phyloP scores from a whole-genome alignment of 1,139 yeast species.

The Hemisphaericaspora xylofermentans region DNA sequence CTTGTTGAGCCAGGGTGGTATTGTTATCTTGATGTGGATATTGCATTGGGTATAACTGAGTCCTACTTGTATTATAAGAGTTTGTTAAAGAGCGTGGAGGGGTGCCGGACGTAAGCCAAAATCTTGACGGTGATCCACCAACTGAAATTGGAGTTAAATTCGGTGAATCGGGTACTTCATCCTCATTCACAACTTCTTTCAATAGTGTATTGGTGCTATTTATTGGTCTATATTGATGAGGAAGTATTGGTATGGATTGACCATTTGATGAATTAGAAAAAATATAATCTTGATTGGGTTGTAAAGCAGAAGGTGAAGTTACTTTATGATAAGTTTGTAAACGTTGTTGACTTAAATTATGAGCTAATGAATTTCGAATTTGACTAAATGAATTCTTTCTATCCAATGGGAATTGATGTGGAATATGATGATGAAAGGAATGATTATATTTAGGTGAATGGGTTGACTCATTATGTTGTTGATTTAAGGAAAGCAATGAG shows the following conservation, averaged over 20 bases:
- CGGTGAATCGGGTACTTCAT: constrained; percentile 50
- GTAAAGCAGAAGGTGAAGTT: constrained; percentile 30
- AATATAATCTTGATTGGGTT: constrained; percentile 1
- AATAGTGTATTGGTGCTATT: constrained; percentile 4
- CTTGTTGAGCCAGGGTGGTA: constrained; percentile 10
- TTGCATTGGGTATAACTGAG: constrained; percentile 19
- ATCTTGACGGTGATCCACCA: constrained; percentile 56
- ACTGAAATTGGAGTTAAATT: constrained; percentile 51
- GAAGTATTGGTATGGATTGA: constrained; percentile 9
- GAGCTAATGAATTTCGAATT: constrained; percentile 28
- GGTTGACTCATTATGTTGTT: constrained; percentile 11
- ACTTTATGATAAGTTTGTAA: constrained; percentile 39
- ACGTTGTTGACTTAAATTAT: constrained; percentile 31
- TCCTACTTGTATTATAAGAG: constrained; percentile 19
- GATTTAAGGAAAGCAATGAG: constrained; percentile 49
- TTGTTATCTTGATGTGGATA: constrained; percentile 1
- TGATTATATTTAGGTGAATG: background rate
- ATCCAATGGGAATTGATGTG: constrained; percentile 6
- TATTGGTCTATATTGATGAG: constrained; percentile 5
- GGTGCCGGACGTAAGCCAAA: constrained; percentile 52
- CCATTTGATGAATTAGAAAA: constrained; percentile 1
- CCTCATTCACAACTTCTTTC: background rate
- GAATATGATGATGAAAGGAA: background rate
- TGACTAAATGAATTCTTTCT: constrained; percentile 10
- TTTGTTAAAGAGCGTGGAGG: constrained; percentile 43